Base-by-base conservation (phyloP, 306 rosid genomes). In the Inga leiocalycina region DNA sequence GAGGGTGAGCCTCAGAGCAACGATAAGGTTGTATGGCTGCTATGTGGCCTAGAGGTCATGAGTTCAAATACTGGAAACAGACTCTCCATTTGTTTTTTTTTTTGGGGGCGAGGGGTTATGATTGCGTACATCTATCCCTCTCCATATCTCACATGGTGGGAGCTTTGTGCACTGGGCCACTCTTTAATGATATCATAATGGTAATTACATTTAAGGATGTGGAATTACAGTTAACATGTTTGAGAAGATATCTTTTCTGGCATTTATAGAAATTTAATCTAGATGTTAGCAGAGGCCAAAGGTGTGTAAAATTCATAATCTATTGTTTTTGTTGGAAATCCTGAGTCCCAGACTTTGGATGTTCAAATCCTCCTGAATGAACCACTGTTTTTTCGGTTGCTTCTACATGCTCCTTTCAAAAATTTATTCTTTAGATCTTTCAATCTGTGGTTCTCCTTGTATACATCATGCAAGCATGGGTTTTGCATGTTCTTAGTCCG, bases 251-350 rank as follows among this genome's bases (percentile, higher is more conserved):
- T 61, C 61, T 51, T 66, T 56, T 16, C 4, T 10, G 15, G 30
- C 34, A 56, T 35, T 52, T 35, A 19, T n/a, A 74, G 83, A 41
- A 67, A 84, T 56, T 69, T 77, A 68, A 83, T 75, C 75, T 27
- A 46, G 59, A 79, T 80, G 66, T 46, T 81, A 73, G 68, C 56
- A 52, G 44, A 73, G 37, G 57, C 70, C 27, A 79, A 70, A 51
- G 57, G 51, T 12, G 68, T 45, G 74, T 45, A 46, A 24, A 66
- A 34, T 74, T 56, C 27, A 77, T 67, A 37, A 65, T 49, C 14
- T 70, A 2, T 44, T 72, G 52, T 77, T 61, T 72, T 48, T 61
- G 51, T 52, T 77, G 73, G 54, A 80, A 20, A 71, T 77, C 71
- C 65, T 8, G 6, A 10, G 66, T 69, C 68, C 59, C 30, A 17